Conservation (phyloP, 495 filamentous ascomycete species). For the Haplographium delicatum region DNA sequence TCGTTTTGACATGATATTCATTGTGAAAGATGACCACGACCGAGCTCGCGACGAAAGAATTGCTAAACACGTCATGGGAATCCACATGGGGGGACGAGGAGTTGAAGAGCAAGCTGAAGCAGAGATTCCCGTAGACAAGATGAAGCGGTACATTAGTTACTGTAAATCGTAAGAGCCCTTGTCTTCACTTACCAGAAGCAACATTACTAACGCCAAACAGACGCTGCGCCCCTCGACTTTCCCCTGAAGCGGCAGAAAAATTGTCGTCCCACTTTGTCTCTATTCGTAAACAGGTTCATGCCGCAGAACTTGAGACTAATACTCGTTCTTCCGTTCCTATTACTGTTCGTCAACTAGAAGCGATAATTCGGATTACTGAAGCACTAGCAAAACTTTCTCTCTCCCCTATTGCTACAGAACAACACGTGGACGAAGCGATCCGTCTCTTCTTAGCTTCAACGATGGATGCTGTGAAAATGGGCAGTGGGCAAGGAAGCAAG, state of each 20-base stretch:
- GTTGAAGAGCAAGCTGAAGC: conserved; percentile 77
- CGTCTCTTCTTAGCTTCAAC: conserved; percentile 93
- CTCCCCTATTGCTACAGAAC: conserved; percentile 76
- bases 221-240: conserved; percentile 88
- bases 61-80: conserved; percentile 94
- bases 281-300: conserved; percentile 91
- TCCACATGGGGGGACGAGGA: conserved; percentile 89
- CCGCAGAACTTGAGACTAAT: conserved; percentile 80
- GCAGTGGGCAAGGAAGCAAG: conserved; percentile 69
- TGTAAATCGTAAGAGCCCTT: conserved; percentile 71
- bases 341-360: conserved; percentile 94
- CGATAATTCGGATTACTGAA: conserved; percentile 95
- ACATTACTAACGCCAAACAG: conserved; percentile 33
- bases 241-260: conserved; percentile 89
- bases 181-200: background rate
- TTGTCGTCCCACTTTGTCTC: conserved; percentile 96
- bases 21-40: conserved; percentile 94
- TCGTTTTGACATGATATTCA: conserved; percentile 99
- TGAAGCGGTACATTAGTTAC: conserved; percentile 97
- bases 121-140: conserved; percentile 89
- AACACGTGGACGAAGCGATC: conserved; percentile 96
- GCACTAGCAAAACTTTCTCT: conserved; percentile 88
- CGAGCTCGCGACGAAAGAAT: conserved; percentile 86
- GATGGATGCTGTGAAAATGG: conserved; percentile 96
- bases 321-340: conserved; percentile 90